Base-by-base conservation (phyloP, 140 eudicot species). In the Anethum foeniculum region DNA sequence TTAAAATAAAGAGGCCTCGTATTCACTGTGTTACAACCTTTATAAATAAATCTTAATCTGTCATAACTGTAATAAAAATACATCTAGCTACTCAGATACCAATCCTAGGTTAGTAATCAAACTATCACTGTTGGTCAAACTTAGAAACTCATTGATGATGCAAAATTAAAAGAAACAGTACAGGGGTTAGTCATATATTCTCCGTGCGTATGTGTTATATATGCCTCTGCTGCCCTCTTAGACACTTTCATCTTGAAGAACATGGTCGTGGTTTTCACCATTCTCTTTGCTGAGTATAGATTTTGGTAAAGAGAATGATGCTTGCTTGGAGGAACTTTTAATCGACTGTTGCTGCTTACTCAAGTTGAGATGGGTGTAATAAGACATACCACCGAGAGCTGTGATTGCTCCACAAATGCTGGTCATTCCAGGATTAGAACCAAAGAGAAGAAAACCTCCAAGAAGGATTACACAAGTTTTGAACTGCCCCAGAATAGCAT, bases 401-500 rank as follows among this genome's bases (percentile, higher is more conserved):
- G 84, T 88, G 65, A 91, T 74, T 28, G 99, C 99, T 76, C 99
- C 99, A 9, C 87, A 85, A 7, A 95, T 85, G 90, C 99, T 95
- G 38, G 86, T 92, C 56, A 81, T 64, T 64, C 99, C 99, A 2
- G 97, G 99, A 81, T 94, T 92, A 0, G 96, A 90, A 81, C 99
- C 95, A 47, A 94, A 94, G 36, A 94, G 78, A 46, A 94, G 47
- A 80, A 90, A 94, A 69, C 99, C 99, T 76, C 99, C 97, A 0
- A 94, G 83, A 76, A 94, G 99, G 69, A 94, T 94, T 46, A 92
- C 97, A 87, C 99, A 95, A 0, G 99, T 95, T 85, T 95, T 95
- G 89, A 95, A 95, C 85, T 95, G 99, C 21, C 99, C 99, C 5
- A 95, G 97, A 76, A 95, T 96, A 71, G 91, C 99, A 82, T 95